Base-by-base conservation (phyloP, 1,284 basidiomycete genomes). In the Meripilus lineatus region DNA sequence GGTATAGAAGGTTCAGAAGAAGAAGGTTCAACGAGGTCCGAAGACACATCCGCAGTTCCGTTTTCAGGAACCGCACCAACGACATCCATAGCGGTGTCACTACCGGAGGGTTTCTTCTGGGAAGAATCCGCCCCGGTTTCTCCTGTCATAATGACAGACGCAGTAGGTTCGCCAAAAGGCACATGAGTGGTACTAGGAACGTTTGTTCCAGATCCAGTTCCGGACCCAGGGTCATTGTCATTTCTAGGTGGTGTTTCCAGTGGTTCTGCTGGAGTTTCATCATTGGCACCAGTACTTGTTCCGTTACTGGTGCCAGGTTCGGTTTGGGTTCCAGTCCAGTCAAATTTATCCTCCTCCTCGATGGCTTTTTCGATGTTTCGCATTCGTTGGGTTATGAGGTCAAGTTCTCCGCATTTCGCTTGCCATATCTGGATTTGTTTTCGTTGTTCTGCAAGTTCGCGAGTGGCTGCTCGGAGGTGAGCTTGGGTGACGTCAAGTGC, bases 391-490 rank as follows among this genome's bases (percentile, higher is more conserved):
- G 75, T 74, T 11, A 89, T 70, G 56, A 89, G 81, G 52, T 94
- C 92, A 8, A 92, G 72, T 58, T 90, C 84, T 8, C 71, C 75
- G 43, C 85, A 83, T 36, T 78, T 76, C 1, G 67, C 58, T 57
- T 92, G 87, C 76, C 86, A 86, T 4, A 71, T 61, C 48, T 84
- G 77, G 25, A 94, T 84, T 53, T 91, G 84, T 53, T 85, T 86
- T 32, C 95, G 81, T 56, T 93, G 86, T 46, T 93, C 87, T 0
- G 93, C 85, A 5, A 99, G 79, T 51, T 93, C 86, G 46, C 89
- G 82, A 1, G 94, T 98, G 1, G 93, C 89, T 3, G 85, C 83
- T 38, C 90, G 87, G 7, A 99, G 79, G 55, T 93, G 87, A 5
- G 81, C 81, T 63, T 93, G 91, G 11, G 88, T 90, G 4, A 86